Percentiles rank a stretch among this genome's conserved stretches.
Evolutionary conservation across 192 early-diverging fungal species (phyloP).

Genomic region (Rhizophagus clarus): DNA sequence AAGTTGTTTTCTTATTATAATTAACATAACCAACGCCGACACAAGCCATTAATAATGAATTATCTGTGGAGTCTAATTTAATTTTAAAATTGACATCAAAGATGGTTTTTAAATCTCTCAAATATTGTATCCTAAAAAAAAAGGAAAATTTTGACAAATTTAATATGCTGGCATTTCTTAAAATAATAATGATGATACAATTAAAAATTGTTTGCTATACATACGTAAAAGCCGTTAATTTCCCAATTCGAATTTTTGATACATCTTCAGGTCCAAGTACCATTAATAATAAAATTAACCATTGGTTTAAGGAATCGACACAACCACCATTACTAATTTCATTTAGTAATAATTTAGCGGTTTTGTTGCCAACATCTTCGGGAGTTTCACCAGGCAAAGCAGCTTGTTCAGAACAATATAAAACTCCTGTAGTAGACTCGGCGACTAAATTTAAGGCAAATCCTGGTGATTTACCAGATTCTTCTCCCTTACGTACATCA

Average conservation of each 20-base stretch:
- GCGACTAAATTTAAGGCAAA: constrained; percentile 92
- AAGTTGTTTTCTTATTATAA: constrained; percentile 83
- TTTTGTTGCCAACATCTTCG: constrained; percentile 84
- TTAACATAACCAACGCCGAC: constrained; percentile 91
- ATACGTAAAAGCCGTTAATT: constrained; percentile 85
- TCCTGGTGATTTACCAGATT: constrained; percentile 90
- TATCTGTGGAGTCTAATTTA: constrained; percentile 68
- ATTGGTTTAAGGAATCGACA: constrained; percentile 88
- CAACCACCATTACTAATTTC: constrained; percentile 90
- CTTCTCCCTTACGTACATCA: constrained; percentile 95
- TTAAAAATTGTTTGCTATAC: constrained; percentile 24
- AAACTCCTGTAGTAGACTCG: constrained; percentile 82
- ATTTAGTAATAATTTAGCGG: constrained; percentile 74
- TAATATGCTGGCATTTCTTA: neutral
- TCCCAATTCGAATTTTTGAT: constrained; percentile 82
- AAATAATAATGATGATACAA: neutral
- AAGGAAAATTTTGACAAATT: constrained; percentile 9
- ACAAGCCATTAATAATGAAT: constrained; percentile 74
- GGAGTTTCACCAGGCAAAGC: constrained; percentile 81
- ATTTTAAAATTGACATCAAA: constrained; percentile 95
- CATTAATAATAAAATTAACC: constrained; percentile 85
- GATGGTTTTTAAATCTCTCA: constrained; percentile 88
- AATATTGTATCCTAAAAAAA: constrained; percentile 74
- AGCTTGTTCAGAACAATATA: constrained; percentile 86
- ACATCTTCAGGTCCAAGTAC: constrained; percentile 92